Percentiles rank a stretch among this genome's conserved stretches.
These are phyloP conservation scores for Alternaria hordeiaustralica DNA, from an alignment of 2,329 filamentous ascomycete species.

Conservation along the genomic window DNA sequence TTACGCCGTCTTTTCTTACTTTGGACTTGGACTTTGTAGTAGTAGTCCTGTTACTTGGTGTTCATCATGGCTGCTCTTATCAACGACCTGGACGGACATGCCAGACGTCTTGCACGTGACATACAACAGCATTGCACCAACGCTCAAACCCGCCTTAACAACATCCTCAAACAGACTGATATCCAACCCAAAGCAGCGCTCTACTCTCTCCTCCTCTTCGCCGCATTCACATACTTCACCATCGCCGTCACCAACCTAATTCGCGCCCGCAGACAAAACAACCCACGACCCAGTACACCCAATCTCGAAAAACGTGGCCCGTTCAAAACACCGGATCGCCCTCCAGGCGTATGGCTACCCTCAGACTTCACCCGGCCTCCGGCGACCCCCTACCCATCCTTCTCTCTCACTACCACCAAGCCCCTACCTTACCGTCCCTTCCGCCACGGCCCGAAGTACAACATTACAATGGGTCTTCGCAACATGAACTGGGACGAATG, in stretches of 20 bases:
- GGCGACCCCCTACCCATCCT: slow-evolving; percentile 69
- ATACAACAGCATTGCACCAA: slow-evolving; percentile 21
- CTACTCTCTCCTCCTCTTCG: slow-evolving; percentile 42
- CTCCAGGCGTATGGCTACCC: slow-evolving; percentile 46
- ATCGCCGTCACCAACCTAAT: slow-evolving; percentile 36
- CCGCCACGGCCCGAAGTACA: slow-evolving; percentile 76
- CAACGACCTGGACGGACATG: slow-evolving; percentile 18
- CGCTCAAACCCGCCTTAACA: slow-evolving; percentile 9
- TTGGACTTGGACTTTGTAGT: not conserved
- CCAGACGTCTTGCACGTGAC: slow-evolving; percentile 27
- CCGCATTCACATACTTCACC: slow-evolving; percentile 41
- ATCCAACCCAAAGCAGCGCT: slow-evolving; percentile 28
- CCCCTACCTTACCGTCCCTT: slow-evolving; percentile 81
- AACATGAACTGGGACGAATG: slow-evolving; percentile 73
- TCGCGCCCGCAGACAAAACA: slow-evolving; percentile 11
- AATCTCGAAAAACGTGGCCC: slow-evolving; percentile 55
- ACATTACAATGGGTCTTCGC: slow-evolving; percentile 79
- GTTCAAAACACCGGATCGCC: slow-evolving; percentile 47
- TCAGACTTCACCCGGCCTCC: slow-evolving; percentile 63
- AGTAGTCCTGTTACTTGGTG: not conserved
- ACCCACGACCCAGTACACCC: slow-evolving; percentile 25
- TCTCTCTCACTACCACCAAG: slow-evolving; percentile 72
- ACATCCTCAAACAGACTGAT: slow-evolving; percentile 1
- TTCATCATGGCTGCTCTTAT: slow-evolving; percentile 13
- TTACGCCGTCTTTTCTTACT: not conserved